Conservation (phyloP, 2,329 filamentous ascomycete species). For the Stenocarpella maydis region DNA sequence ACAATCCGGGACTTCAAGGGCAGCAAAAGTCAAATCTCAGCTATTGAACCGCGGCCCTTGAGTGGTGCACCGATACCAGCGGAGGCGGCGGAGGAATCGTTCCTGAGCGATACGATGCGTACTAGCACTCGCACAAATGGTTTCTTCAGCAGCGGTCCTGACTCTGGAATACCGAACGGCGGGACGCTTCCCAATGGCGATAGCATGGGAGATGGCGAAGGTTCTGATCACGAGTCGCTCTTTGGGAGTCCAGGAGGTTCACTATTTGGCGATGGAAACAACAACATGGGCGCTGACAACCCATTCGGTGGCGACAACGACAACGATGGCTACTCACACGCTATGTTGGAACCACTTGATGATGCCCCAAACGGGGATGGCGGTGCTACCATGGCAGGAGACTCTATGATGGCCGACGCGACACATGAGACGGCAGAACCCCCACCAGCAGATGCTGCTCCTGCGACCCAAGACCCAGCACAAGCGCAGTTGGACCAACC, state of each 20-base stretch:
- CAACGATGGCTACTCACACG: conserved; percentile 65
- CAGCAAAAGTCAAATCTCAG: conserved; percentile 83
- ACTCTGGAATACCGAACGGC: conserved; percentile 40
- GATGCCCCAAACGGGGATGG: conserved; percentile 50
- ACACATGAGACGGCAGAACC: not conserved
- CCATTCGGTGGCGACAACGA: conserved; percentile 85
- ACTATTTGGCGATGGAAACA: conserved; percentile 80
- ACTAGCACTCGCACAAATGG: conserved; percentile 77
- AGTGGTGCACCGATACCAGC: conserved; percentile 79
- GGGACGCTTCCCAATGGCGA: conserved; percentile 50
- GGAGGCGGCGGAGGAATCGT: conserved; percentile 67
- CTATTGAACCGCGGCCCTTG: conserved; percentile 84
- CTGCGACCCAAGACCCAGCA: conserved; percentile 26
- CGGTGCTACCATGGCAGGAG: conserved; percentile 47
- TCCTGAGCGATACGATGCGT: conserved; percentile 73
- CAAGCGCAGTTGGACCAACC: not conserved
- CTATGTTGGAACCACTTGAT: conserved; percentile 63
- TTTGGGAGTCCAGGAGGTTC: conserved; percentile 86
- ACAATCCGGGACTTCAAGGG: conserved; percentile 79
- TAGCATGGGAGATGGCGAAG: conserved; percentile 62
- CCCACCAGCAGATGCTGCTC: conserved; percentile 29
- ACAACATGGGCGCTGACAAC: conserved; percentile 45
- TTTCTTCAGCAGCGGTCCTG: conserved; percentile 49
- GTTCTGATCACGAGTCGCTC: conserved; percentile 79
- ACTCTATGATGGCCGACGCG: conserved; percentile 46